Conservation (phyloP, 1,139 yeast species). For the Lizanozyma gosingica region DNA sequence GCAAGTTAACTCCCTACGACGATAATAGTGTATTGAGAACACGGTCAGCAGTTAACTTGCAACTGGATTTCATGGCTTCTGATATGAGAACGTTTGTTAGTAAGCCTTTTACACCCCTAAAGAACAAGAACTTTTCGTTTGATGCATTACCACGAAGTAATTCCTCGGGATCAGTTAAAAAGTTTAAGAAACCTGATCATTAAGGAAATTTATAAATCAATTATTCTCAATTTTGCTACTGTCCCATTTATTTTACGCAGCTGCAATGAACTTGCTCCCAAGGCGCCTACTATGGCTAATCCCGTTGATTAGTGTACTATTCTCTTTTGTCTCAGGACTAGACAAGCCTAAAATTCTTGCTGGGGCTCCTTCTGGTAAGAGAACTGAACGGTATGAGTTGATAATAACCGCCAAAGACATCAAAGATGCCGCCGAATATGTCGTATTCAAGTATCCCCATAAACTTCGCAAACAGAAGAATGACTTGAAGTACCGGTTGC, state of each 20-base stretch:
- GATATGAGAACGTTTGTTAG: conserved; percentile 17
- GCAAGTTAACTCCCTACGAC: not conserved
- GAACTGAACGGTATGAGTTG: conserved; percentile 15
- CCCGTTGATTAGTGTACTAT: too few relatives aligned
- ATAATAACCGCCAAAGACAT: conserved; percentile 17
- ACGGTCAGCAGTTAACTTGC: conserved; percentile 29
- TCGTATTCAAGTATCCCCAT: not conserved
- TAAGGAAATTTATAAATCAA: not conserved
- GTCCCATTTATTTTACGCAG: not conserved
- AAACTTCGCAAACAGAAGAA: not conserved
- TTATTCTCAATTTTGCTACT: conserved; percentile 2
- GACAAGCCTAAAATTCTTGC: not conserved
- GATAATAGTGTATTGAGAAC: conserved; percentile 26
- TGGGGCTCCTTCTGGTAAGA: conserved; percentile 2
- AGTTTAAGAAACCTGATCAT: conserved; percentile 3
- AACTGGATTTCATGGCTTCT: conserved; percentile 9
- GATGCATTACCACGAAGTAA: conserved; percentile 20
- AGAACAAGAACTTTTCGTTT: not conserved
- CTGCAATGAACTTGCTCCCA: not conserved
- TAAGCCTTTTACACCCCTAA: conserved; percentile 19
- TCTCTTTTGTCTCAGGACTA: too few relatives aligned
- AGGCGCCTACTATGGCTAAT: too few relatives aligned
- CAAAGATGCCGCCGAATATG: conserved; percentile 15
- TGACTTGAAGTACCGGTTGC: not conserved
- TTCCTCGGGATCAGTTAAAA: conserved; percentile 4